Evolutionary conservation across 2,329 filamentous ascomycete species (phyloP).

Genomic region (Bipolaris cookei): DNA sequence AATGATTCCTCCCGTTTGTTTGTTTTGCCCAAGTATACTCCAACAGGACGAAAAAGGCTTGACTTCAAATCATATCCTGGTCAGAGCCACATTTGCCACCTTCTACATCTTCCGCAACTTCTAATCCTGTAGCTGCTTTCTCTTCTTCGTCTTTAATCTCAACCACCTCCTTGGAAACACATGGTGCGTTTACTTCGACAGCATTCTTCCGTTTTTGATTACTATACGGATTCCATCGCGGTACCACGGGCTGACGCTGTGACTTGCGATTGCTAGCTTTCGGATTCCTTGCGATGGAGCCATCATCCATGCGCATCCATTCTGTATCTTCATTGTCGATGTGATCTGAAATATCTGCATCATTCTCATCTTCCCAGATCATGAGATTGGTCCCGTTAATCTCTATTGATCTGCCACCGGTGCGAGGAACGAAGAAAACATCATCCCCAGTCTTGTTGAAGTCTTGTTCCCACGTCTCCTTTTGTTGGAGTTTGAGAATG

Average conservation of each 20-base stretch:
- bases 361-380: constrained; percentile 51
- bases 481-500: constrained; percentile 47
- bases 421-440: constrained; percentile 49
- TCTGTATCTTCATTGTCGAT: constrained; percentile 45
- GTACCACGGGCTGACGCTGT: constrained; percentile 30
- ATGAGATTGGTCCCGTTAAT: constrained; percentile 49
- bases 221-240: constrained; percentile 45
- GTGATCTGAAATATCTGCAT: constrained; percentile 48
- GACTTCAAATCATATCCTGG: constrained; percentile 26
- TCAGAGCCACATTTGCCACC: constrained; percentile 18
- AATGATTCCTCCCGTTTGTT: constrained; percentile 1
- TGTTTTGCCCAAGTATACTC: background rate
- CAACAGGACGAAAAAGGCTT: no score
- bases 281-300: constrained; percentile 47
- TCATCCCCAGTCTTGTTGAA: constrained; percentile 30
- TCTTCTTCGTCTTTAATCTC: constrained; percentile 21
- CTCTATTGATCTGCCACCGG: constrained; percentile 45
- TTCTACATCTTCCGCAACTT: constrained; percentile 10
- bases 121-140: constrained; percentile 23
- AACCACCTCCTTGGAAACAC: constrained; percentile 32
- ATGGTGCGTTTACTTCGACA: constrained; percentile 23
- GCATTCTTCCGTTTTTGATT: constrained; percentile 37
- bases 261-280: constrained; percentile 43
- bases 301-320: constrained; percentile 48
- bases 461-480: constrained; percentile 48